phyloP scores from a whole-genome alignment of 148 eudicot genomes.

The Chenopodium quinoa region DNA sequence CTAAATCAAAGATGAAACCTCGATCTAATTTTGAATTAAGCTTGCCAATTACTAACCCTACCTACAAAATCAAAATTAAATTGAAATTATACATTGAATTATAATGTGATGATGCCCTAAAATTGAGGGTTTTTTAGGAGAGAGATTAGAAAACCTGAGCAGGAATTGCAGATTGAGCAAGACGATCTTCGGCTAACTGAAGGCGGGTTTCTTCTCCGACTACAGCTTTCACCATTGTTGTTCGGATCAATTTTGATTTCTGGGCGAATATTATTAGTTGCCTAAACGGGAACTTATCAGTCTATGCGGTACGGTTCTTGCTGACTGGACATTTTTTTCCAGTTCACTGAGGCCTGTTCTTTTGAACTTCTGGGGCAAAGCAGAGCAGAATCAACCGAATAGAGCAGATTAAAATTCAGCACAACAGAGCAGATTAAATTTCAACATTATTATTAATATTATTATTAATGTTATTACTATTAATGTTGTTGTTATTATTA shows the following conservation, averaged over 20 bases:
- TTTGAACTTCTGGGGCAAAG: no score
- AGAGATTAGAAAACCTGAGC: constrained; percentile 45
- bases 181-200: constrained; percentile 60
- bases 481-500: no score
- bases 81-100: background rate
- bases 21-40: constrained; percentile 55
- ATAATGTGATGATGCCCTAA: background rate
- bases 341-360: no score
- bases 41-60: constrained; percentile 85
- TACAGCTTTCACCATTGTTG: constrained; percentile 76
- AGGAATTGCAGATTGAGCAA: constrained; percentile 44
- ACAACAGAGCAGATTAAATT: no score
- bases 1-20: constrained; percentile 73
- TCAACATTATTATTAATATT: no score
- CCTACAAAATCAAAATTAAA: constrained; percentile 32
- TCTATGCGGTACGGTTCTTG: no score
- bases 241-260: background rate
- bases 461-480: no score
- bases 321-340: no score
- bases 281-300: no score
- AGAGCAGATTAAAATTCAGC: no score
- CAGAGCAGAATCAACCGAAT: no score
- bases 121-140: background rate
- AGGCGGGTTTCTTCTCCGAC: constrained; percentile 83
- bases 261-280: no score